These are phyloP conservation scores for Lachancea waltii DNA, from an alignment of 805 yeast species.

Conservation along the genomic window DNA sequence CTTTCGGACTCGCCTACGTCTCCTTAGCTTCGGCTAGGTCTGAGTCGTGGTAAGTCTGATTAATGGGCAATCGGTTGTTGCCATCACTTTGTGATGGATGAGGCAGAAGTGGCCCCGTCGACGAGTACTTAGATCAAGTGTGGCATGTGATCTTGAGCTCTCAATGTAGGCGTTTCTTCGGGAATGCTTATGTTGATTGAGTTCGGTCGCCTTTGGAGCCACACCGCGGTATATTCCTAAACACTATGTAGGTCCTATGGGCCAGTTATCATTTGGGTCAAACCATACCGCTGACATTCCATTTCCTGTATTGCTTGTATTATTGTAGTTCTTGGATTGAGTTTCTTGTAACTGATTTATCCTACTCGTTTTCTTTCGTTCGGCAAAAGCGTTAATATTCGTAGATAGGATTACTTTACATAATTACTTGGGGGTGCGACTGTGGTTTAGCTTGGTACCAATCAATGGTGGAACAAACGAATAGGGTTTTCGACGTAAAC, in stretches of 20 bases:
- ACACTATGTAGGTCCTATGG: conserved; percentile 91
- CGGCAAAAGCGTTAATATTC: not conserved
- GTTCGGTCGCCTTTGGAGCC: conserved; percentile 58
- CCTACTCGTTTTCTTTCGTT: conserved; percentile 14
- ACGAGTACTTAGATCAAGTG: conserved; percentile 77
- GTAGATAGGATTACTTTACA: not conserved
- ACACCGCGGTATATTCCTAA: conserved; percentile 98
- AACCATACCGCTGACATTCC: conserved; percentile 99
- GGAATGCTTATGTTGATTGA: conserved; percentile 34
- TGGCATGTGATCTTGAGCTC: conserved; percentile 36
- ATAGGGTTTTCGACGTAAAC: conserved; percentile 96
- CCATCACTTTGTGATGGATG: conserved; percentile 39
- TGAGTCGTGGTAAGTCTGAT: conserved; percentile 26
- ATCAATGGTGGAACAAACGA: conserved; percentile 93
- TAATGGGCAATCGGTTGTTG: conserved; percentile 41
- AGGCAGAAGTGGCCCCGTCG: conserved; percentile 93
- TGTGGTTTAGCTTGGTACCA: not conserved
- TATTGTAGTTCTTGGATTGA: no score
- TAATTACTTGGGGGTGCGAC: no score
- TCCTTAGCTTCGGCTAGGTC: conserved; percentile 33
- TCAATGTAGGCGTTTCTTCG: conserved; percentile 23
- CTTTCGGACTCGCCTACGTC: conserved; percentile 18
- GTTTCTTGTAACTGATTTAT: no score
- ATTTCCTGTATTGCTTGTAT: no score
- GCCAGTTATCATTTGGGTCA: conserved; percentile 97